These are phyloP conservation scores for Wallemia hederae DNA, from an alignment of 1,284 basidiomycete species.

Conservation along the genomic window DNA sequence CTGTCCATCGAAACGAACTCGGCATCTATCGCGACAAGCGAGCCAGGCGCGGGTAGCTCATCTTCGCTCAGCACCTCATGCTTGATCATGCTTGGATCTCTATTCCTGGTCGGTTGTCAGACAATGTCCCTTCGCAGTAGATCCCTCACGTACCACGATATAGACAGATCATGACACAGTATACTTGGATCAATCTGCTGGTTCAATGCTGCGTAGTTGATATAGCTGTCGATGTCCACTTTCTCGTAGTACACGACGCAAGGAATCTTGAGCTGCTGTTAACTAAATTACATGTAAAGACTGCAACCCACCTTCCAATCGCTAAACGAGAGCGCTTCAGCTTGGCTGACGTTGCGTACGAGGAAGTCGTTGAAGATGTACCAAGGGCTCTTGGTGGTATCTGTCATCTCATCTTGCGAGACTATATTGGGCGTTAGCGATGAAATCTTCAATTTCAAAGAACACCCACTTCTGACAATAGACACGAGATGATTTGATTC, in stretches of 20 bases:
- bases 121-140: no score
- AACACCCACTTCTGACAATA: slow-evolving; percentile 36
- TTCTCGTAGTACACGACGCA: slow-evolving; percentile 66
- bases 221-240: slow-evolving; percentile 25
- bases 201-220: slow-evolving; percentile 39
- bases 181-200: slow-evolving; percentile 40
- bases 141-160: slow-evolving; percentile 35
- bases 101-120: slow-evolving; percentile 42
- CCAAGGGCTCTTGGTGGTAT: slow-evolving; percentile 32
- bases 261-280: no score
- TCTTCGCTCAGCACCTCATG: slow-evolving; percentile 35
- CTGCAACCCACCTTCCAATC: slow-evolving; percentile 49
- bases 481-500: slow-evolving; percentile 65
- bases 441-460: slow-evolving; percentile 1
- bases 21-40: slow-evolving; percentile 76
- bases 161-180: slow-evolving; percentile 56
- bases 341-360: slow-evolving; percentile 51
- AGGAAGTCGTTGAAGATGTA: slow-evolving; percentile 92
- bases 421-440: slow-evolving; percentile 20
- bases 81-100: slow-evolving; percentile 39
- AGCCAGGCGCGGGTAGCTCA: slow-evolving; percentile 64
- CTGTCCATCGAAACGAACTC: slow-evolving; percentile 94
- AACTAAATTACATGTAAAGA: no score
- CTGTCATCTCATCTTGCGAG: slow-evolving; percentile 23
- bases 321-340: slow-evolving; percentile 66